Evolutionary conservation across 1,139 yeast species (phyloP).

Genomic region (Saccharomyces uvarum): DNA sequence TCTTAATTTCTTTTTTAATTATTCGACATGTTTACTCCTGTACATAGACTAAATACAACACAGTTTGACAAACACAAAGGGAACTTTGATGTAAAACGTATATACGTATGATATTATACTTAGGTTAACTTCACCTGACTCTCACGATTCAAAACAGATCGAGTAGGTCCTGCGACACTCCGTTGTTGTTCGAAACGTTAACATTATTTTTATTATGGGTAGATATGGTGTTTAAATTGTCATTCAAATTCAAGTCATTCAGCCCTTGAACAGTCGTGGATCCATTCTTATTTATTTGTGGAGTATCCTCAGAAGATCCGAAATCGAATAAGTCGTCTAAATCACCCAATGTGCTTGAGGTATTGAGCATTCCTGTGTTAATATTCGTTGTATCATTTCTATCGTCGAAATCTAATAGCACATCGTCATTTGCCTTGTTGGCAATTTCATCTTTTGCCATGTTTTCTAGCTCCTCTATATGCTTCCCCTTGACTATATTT

Average conservation of each 20-base stretch:
- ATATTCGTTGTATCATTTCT: slow-evolving; percentile 19
- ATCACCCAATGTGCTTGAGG: slow-evolving; percentile 42
- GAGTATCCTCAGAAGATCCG: slow-evolving; percentile 17
- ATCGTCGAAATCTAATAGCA: slow-evolving; percentile 71
- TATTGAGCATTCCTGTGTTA: slow-evolving; percentile 30
- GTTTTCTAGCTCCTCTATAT: slow-evolving; percentile 68
- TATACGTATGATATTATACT: background rate
- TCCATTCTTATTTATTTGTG: slow-evolving; percentile 11
- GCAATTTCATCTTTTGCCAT: slow-evolving; percentile 74
- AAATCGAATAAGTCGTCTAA: slow-evolving; percentile 55
- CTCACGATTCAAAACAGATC: slow-evolving; percentile 35
- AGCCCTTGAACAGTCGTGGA: slow-evolving; percentile 14
- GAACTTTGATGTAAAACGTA: background rate
- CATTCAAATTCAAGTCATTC: slow-evolving; percentile 27
- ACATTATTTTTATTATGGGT: background rate
- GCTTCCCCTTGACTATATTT: slow-evolving; percentile 38
- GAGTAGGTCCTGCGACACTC: slow-evolving; percentile 43
- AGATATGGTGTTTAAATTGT: background rate
- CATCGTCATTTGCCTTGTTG: slow-evolving; percentile 61
- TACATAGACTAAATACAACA: background rate
- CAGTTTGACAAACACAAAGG: background rate
- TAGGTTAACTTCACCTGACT: background rate
- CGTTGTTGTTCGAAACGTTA: slow-evolving; percentile 6
- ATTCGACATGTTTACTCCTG: background rate
- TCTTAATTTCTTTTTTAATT: background rate